These are phyloP conservation scores for Saraca asoca DNA, from an alignment of 331 rosid genomes.

Conservation along the genomic window DNA sequence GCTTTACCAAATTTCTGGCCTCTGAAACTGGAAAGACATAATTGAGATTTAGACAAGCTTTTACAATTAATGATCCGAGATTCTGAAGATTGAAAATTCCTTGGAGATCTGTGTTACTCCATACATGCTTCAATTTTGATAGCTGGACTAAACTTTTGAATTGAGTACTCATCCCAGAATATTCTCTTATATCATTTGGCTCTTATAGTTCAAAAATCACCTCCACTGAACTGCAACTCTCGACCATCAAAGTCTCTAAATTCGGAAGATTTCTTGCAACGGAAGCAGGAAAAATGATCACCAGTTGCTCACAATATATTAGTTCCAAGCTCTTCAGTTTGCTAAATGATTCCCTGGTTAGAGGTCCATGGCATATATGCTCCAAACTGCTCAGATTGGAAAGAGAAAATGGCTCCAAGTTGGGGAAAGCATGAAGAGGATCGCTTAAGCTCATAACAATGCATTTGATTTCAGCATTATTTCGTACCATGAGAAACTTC, in stretches of 20 bases:
- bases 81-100: neutral
- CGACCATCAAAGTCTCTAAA: neutral
- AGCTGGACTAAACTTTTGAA: neutral
- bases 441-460: neutral
- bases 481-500: constrained; percentile 23
- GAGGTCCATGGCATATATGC: constrained; percentile 6
- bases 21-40: neutral
- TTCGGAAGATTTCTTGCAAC: neutral
- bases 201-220: neutral
- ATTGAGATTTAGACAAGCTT: neutral
- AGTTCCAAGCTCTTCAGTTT: neutral
- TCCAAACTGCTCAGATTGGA: neutral
- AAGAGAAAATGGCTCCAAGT: constrained; percentile 8
- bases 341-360: neutral
- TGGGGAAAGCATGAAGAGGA: neutral
- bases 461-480: constrained; percentile 31
- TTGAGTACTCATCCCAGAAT: neutral
- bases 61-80: neutral
- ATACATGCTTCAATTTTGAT: neutral
- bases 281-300: neutral
- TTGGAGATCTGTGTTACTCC: neutral
- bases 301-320: neutral
- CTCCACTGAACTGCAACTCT: neutral
- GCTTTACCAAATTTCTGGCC: neutral
- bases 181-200: neutral